These are phyloP conservation scores for Elaeis guineensis DNA, from an alignment of 176 grass and related monocot genomes.

Conservation along the genomic window DNA sequence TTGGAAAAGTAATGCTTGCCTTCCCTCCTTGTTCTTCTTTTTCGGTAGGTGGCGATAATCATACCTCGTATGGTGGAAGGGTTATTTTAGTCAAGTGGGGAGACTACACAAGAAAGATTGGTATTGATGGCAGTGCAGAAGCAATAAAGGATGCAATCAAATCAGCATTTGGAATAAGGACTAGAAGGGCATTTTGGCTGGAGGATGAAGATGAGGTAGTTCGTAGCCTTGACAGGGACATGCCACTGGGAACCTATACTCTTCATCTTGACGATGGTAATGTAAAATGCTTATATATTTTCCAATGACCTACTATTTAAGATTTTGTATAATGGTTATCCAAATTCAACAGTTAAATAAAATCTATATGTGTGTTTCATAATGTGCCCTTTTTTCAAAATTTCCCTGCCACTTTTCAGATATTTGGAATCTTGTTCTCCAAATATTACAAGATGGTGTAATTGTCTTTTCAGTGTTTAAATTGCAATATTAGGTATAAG, in stretches of 20 bases:
- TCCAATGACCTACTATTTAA: no score
- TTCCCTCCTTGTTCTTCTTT: not conserved
- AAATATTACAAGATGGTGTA: no score
- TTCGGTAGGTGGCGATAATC: conserved; percentile 56
- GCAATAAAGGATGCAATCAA: conserved; percentile 98
- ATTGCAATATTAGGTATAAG: no score
- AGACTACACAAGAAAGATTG: conserved; percentile 85
- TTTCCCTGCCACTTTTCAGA: no score
- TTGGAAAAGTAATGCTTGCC: no score
- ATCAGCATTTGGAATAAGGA: conserved; percentile 87
- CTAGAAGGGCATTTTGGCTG: conserved; percentile 93
- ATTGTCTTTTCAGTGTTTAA: no score
- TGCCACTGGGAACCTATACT: conserved; percentile 75
- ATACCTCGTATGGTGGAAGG: conserved; percentile 53
- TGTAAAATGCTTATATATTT: conserved; percentile 5
- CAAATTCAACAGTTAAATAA: no score
- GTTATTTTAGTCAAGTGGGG: conserved; percentile 95
- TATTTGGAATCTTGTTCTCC: no score
- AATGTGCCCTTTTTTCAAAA: no score
- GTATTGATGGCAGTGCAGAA: conserved; percentile 74
- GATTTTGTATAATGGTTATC: no score
- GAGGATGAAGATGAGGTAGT: conserved; percentile 92
- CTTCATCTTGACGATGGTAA: conserved; percentile 96
- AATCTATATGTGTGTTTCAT: no score
- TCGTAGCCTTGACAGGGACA: conserved; percentile 79